phyloP scores from a whole-genome alignment of 352 stramenopile species.

The Phytopythium ostracodes region DNA sequence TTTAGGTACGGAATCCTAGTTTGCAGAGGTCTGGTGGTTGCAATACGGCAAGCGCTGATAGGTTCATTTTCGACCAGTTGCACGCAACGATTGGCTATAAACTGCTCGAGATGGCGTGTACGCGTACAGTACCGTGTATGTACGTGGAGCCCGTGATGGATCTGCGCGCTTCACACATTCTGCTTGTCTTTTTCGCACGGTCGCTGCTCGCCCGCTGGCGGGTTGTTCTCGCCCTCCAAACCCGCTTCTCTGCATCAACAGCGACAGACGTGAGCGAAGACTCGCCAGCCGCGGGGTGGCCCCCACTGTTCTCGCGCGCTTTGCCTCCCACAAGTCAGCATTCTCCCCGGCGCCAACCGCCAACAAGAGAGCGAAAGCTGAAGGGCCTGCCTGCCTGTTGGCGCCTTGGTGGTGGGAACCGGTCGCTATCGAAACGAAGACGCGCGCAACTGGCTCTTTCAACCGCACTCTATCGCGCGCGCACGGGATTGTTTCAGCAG shows the following conservation, averaged over 20 bases:
- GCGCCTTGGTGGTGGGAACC: too few species aligned
- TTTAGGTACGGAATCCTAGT: too few species aligned
- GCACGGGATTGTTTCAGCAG: too few species aligned
- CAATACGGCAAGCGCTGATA: neutral
- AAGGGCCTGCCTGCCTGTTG: neutral
- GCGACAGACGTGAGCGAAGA: neutral
- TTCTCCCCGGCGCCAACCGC: neutral
- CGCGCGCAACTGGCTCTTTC: neutral
- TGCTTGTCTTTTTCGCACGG: neutral
- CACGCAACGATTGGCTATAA: constrained; percentile 3
- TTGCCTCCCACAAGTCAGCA: too few species aligned
- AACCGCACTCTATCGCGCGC: neutral
- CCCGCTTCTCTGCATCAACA: neutral
- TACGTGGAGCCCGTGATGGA: neutral
- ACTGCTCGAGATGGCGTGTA: neutral
- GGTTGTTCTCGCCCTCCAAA: constrained; percentile 1
- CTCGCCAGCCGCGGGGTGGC: too few species aligned
- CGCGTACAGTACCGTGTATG: too few species aligned
- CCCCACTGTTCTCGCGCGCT: neutral
- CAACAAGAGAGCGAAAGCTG: neutral
- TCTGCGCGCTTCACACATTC: too few species aligned
- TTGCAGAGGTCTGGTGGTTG: too few species aligned
- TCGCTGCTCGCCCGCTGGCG: neutral
- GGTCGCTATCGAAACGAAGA: neutral
- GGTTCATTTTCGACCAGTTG: neutral